Base-by-base conservation (phyloP, 2,329 filamentous ascomycete genomes). In the Penicillium crustosum region DNA sequence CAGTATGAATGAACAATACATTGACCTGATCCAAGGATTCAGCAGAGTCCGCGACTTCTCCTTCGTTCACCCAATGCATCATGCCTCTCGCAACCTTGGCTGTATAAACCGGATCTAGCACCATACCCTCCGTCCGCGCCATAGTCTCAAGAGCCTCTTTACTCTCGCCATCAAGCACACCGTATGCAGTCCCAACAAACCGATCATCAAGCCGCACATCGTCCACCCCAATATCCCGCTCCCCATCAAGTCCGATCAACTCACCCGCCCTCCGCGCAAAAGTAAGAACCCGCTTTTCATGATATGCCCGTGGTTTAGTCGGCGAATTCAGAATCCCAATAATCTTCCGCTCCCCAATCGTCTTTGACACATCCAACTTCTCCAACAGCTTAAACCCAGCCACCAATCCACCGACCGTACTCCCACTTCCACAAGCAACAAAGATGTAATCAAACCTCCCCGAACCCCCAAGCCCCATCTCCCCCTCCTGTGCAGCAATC, bases 61-160 rank as follows among this genome's bases (percentile, higher is more conserved):
- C 66, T 25, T 64, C 52, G 8, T 60, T 44, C 23, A 65, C 59
- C 66, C 64, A 71, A 29, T 68, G 59, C 54, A 67, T 60, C 63
- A 71, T 64, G 25, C 69, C 69, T 36, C 64, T 51, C n/a, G 66
- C 62, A 21, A 69, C 72, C 54, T 75, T 75, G 9, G 62, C 67
- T 31, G 73, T 75, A 59, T 75, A 75, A 10, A 75, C 72, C 4
- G 73, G 73, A 44, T 75, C 73, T 21, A 73, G 48, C 15, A 75
- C 43, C 17, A 75, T 42, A 7, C 62, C 66, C 29, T 74, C 73
- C 25, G 49, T 57, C 47, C 59, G 57, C 5, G 73, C 73, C 62
- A 73, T 65, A 9, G 49, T 49, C 7, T 63, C 47, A 36, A 74
- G 38, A 4, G 63, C 43, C 44, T 61, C 47, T 41, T 64, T 69